Evolutionary conservation across 768 basidiomycete species (phyloP), one percentile per base, ranked within the genome.

Genomic region (Auriscalpium vulgare): DNA sequence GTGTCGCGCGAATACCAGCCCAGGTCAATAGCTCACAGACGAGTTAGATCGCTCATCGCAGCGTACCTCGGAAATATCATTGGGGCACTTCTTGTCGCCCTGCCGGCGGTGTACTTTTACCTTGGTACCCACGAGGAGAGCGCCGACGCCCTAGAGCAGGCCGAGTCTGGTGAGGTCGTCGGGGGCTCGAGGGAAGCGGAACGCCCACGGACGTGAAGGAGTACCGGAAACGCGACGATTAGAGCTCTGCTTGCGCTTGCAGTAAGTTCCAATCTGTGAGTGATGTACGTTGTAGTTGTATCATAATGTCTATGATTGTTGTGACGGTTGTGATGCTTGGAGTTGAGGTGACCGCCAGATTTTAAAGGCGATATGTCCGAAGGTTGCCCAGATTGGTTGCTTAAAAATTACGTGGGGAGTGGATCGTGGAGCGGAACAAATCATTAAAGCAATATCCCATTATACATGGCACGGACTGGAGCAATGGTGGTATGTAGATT

Each of bases 81-180:
- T 36, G 87, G 87, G 1, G 87, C 74, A 9, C 70, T 83, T 35
- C 68, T 84, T 45, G 83, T 88, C 29, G 87, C 74, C 36, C 65
- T 87, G 4, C 87, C 87, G 3, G 83, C 78, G 1, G 70, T 74
- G 5, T 86, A 85, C 64, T 82, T 85, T 70, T 83, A 84, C 62
- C 77, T 87, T 5, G 64, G 65, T 36, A 82, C 86, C 62, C 78
- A 77, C 67, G 63, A 2, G n/a, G 40, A 17, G 17, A 6, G 46
- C 34, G 58, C 54, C 16, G 46, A 19, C 29, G 54, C 43, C 11
- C 54, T 59, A 11, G 54, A 35, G 19, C n/a, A 55, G 29, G 58
- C 54, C 11, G 58, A 59, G 46, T 50, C 45, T 10, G 58, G 58
- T 10, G 45, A 51, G 35, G 29, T 13, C 9, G 43, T 53, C 29